Base-by-base conservation (phyloP, 352 stramenopile species). In the Blastocystis sp. region DNA sequence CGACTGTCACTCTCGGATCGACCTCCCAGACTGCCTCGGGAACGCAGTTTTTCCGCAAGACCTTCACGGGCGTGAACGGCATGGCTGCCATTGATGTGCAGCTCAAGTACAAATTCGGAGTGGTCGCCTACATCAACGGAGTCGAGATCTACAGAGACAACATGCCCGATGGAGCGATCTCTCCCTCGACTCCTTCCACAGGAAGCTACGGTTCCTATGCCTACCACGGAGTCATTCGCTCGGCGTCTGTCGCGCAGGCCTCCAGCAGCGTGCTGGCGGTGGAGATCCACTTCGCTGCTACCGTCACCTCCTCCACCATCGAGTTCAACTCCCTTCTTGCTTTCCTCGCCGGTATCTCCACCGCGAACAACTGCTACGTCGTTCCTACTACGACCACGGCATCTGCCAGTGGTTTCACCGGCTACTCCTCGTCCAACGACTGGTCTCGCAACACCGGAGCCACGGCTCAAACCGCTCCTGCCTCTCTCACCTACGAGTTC, bases 71-170 rank as follows among this genome's bases (percentile, higher is more conserved):
- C 0, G 2, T 64, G 8, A 46, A 0, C 32, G 0, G 14, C 0
- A 34, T 73, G n/a, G 49, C 73, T 24, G 59, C 49, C 16, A 72
- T 54, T 75, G 73, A 84, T 76, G 4, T 76, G 0, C 36, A 73
- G 29, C 36, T 84, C 4, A 71, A 32, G 24, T 69, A 69, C 40
- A 27, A 38, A 14, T 69, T 48, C 29, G 73, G 73, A 27, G 40
- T 67, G 32, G 49, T 84, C 1, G 73, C 36, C 6, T 42, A 84
- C 36, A 72, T 84, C n/a, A 84, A 84, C n/a, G 73, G 73, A 0
- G 21, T 18, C 11, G 73, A 84, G 32, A 34, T 84, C 1, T 84
- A 73, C 40, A 27, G 73, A 0, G 59, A 73, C 29, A 71, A 84
- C 27, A 49, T 84, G 48, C 49, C 73, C 14, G 27, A 29, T 27